Evolutionary conservation across 371 early-diverging fungal species (phyloP).

Genomic region (Mucor mucedo): DNA sequence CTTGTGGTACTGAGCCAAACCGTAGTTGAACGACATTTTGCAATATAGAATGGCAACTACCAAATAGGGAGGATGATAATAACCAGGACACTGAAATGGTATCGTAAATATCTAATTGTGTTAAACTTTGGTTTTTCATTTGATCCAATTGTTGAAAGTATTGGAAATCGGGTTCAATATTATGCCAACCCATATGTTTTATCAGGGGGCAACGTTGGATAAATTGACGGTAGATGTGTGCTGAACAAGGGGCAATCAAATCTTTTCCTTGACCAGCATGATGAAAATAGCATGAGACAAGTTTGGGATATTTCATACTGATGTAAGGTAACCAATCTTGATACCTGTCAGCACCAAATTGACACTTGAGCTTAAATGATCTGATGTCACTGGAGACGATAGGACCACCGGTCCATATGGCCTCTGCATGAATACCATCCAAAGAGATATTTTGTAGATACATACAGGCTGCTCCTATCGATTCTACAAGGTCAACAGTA

Average conservation of each 20-base stretch:
- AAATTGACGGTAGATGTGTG: conserved; percentile 13
- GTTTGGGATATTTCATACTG: conserved; percentile 16
- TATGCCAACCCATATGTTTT: conserved; percentile 9
- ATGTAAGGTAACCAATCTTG: conserved; percentile 24
- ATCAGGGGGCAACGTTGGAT: conserved; percentile 11
- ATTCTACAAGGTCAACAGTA: conserved; percentile 16
- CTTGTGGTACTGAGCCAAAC: conserved; percentile 22
- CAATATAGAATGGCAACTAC: conserved; percentile 1
- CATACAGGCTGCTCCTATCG: conserved; percentile 6
- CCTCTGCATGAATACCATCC: conserved; percentile 12
- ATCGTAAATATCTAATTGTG: conserved; percentile 14
- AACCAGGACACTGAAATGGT: conserved; percentile 2
- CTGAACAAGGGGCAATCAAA: conserved; percentile 14
- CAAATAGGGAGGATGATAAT: conserved; percentile 15
- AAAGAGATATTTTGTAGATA: conserved; percentile 6
- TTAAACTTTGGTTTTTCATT: conserved; percentile 1
- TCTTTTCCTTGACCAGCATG: conserved; percentile 21
- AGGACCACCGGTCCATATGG: background rate
- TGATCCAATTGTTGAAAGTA: conserved; percentile 19
- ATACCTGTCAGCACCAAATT: conserved; percentile 22
- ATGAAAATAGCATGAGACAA: conserved; percentile 11
- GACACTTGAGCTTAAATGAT: conserved; percentile 10
- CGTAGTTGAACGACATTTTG: conserved; percentile 9
- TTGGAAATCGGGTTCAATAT: conserved; percentile 17
- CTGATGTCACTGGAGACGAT: background rate